Conservation (phyloP, 352 stramenopile genomes). For the Phytophthora parvispora region DNA sequence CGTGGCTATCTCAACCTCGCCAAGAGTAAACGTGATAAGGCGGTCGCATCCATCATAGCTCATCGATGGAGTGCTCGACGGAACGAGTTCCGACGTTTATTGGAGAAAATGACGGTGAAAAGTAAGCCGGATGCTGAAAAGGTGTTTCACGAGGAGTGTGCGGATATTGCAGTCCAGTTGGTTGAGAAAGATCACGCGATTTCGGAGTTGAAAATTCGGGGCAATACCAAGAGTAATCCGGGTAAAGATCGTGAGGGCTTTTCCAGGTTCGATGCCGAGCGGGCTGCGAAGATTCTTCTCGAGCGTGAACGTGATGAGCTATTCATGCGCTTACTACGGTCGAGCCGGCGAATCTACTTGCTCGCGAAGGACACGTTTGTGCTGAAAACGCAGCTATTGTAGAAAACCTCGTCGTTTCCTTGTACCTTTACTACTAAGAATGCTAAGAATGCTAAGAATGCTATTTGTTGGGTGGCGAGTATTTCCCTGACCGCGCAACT, state of each 20-base stretch:
- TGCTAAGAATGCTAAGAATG: no score
- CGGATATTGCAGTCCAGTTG: conserved; percentile 2
- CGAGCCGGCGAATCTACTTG: conserved; percentile 10
- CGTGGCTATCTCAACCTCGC: conserved; percentile 31
- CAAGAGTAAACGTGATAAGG: conserved; percentile 31
- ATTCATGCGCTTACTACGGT: conserved; percentile 15
- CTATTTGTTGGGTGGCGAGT: no score
- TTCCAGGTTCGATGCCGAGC: background rate
- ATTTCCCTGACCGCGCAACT: no score
- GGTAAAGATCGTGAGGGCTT: background rate
- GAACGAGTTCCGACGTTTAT: conserved; percentile 1
- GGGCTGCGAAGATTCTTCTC: conserved; percentile 1
- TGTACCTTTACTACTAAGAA: no score
- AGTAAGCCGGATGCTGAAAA: conserved; percentile 10
- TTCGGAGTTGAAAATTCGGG: background rate
- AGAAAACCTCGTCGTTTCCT: no score
- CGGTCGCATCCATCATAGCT: conserved; percentile 44
- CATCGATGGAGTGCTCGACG: conserved; percentile 7
- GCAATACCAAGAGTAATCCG: background rate
- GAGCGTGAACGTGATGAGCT: conserved; percentile 19
- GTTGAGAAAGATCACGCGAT: conserved; percentile 1
- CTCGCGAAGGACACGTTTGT: conserved; percentile 5
- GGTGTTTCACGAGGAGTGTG: conserved; percentile 11
- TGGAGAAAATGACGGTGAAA: conserved; percentile 6
- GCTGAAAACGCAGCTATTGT: no score